Base-by-base conservation (phyloP, 73 alveolate genomes). In the Breviolum minutum region DNA sequence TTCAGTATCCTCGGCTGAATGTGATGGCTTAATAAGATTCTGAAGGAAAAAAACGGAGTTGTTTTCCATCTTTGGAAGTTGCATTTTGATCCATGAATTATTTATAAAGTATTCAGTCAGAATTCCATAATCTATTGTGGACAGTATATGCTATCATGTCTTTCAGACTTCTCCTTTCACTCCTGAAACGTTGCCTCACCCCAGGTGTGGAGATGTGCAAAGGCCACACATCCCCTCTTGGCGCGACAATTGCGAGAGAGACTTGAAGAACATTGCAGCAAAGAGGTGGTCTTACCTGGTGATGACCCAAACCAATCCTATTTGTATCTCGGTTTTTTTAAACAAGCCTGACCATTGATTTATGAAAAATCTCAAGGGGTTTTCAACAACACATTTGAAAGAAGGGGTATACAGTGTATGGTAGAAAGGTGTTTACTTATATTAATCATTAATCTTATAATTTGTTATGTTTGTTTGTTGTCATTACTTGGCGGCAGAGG, bases 211-310 rank as follows among this genome's bases (percentile, higher is more conserved):
- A 60, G 90, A 13, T 92, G 98, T 84, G 64, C 90, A 26, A 73
- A 63, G 79, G 89, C 91, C 40, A 92, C 98, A 26, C 98, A 92
- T 81, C 98, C 98, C 12, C 64, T 74, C 61, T 26, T 92, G 69
- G 98, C 98, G 24, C 89, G 98, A 61, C 98, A 76, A 77, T 48
- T 92, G 60, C 91, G 90, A 24, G 81, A 64, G 30, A 54, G 63
- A 79, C 30, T 92, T 48, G 63, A 92, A 24, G n/a, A 54, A 8
- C 81, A 16, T 22, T 29, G 88, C 40, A 60, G 62, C 8, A 77
- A 91, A 26, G 60, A 7, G 26, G 76, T 6, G 62, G 61, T 6
- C 63, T 8, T 22, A 2, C 30, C 29, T 10, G 92, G 92, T 48
- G 92, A 83, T 83, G 92, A 86, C 10, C 94, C 94, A 62, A 29